Evolutionary conservation across 768 basidiomycete species (phyloP), one percentile per base, ranked within the genome.

Genomic region (Russula sp.): DNA sequence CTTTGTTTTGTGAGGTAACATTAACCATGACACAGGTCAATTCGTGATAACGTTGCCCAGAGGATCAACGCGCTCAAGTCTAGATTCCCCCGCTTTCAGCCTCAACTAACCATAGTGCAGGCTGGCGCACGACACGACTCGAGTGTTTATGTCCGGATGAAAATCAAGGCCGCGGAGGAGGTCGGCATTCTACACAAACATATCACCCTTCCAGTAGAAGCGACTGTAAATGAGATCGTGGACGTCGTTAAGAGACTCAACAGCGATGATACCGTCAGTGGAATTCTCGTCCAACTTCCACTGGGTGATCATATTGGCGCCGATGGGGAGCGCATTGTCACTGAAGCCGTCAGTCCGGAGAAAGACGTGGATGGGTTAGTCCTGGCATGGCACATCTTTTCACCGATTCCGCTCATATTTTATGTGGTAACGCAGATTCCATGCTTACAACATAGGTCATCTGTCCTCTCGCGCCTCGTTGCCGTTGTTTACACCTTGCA

Each of bases 361-460:
- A 99, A 99, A 76, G 97, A 99, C 68, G 88, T 99, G 63, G 97
- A 99, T 73, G 97, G 94, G 92, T 94, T 68, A 59, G 80, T 74
- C 7, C 35, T 20, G 45, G 42, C 49, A 7, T 50, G 20, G 42
- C 42, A 47, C 25, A 39, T 56, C 20, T 7, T 16, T 36, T 22
- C 42, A 43, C 6, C 22, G 42, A 22, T 38, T 41, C n/a, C 32
- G 7, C 41, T 50, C 36, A 34, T 41, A 25, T 48, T 29, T 25
- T 58, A 46, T 46, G 49, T 36, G 18, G 46, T 38, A 22, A 54
- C 39, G 55, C 65, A 94, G 96, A 32, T 99, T 99, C 80, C 93
- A 98, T 76, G 93, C 96, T 5, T 95, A 96, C 75, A 99, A 98
- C 75, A 97, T 98, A 64, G 96, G 97, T 16, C 89, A 93, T 68